phyloP scores from a whole-genome alignment of 129 eudicot species.

The Flaveria sonorensis region DNA sequence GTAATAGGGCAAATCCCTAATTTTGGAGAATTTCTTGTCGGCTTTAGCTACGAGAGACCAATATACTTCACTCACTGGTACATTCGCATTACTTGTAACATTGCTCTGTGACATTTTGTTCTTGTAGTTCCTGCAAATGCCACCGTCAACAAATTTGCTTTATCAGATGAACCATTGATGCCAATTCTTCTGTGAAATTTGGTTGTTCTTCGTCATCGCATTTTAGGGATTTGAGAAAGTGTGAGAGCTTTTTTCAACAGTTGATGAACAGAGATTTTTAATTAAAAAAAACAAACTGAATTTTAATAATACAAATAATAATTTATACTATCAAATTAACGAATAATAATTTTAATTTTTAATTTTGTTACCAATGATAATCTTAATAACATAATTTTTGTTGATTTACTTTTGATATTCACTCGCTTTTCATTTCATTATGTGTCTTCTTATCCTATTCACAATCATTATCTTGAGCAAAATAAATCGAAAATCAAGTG shows the following conservation, averaged over 20 bases:
- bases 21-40: conserved; percentile 89
- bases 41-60: conserved; percentile 94
- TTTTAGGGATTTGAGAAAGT: neutral
- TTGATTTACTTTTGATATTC: too few relatives aligned
- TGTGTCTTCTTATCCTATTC: too few relatives aligned
- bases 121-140: conserved; percentile 1
- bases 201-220: neutral
- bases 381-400: too few relatives aligned
- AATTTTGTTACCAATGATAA: too few relatives aligned
- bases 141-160: neutral
- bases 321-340: too few relatives aligned
- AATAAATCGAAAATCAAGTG: too few relatives aligned
- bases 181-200: neutral
- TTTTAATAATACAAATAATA: too few relatives aligned
- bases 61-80: conserved; percentile 80
- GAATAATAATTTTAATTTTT: too few relatives aligned
- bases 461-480: too few relatives aligned
- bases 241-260: too few relatives aligned
- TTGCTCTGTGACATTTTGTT: conserved; percentile 54
- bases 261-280: neutral
- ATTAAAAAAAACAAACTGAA: too few relatives aligned
- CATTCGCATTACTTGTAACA: conserved; percentile 23
- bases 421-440: too few relatives aligned
- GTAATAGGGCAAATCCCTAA: conserved; percentile 92
- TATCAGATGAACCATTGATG: conserved; percentile 11